Evolutionary conservation across 2,329 filamentous ascomycete genomes (phyloP).

Genomic region (Penicillium hordei): DNA sequence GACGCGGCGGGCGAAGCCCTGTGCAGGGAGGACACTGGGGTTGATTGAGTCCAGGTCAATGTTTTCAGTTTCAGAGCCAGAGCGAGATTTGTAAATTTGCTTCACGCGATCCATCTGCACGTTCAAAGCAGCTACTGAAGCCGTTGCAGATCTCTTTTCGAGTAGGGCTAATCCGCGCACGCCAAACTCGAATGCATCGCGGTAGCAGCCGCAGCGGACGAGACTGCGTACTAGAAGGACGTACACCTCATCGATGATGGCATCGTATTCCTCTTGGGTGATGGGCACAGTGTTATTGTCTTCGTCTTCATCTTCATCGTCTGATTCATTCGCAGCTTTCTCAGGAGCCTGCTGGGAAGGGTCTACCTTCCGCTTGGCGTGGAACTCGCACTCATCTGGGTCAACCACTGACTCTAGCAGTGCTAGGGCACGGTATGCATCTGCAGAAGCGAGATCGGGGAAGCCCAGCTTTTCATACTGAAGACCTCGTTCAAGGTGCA

Average conservation of each 20-base stretch:
- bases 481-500: constrained; percentile 58
- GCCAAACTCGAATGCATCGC: constrained; percentile 44
- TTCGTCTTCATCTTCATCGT: constrained; percentile 42
- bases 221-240: constrained; percentile 39
- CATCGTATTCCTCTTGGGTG: constrained; percentile 37
- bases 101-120: constrained; percentile 33
- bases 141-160: constrained; percentile 9
- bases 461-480: constrained; percentile 75
- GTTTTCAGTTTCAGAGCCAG: constrained; percentile 2
- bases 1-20: constrained; percentile 51
- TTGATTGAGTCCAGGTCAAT: constrained; percentile 26
- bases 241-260: constrained; percentile 39
- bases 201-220: constrained; percentile 40
- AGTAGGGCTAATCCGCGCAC: constrained; percentile 32
- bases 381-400: constrained; percentile 74
- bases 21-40: constrained; percentile 34
- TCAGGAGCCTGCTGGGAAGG: neutral
- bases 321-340: constrained; percentile 18
- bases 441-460: constrained; percentile 83
- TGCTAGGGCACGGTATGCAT: constrained; percentile 87
- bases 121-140: constrained; percentile 19
- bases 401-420: constrained; percentile 77
- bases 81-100: constrained; percentile 21
- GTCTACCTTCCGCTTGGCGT: constrained; percentile 57
- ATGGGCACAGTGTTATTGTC: constrained; percentile 39